Conservation (phyloP, 495 filamentous ascomycete species). For the Penicillium daleae region DNA sequence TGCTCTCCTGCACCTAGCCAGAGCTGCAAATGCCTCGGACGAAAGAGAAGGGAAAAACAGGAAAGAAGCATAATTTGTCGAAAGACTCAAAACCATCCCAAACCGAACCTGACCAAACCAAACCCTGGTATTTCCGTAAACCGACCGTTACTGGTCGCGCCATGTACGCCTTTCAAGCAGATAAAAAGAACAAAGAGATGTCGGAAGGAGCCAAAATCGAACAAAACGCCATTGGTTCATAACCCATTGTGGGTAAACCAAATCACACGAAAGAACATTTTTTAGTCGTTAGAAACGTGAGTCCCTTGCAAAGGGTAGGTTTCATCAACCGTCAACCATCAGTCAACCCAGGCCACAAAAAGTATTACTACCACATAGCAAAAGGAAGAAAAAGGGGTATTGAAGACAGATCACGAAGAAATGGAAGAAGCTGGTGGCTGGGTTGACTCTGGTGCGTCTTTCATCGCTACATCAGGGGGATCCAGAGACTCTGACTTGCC, state of each 20-base stretch:
- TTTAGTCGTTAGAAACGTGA: constrained; percentile 36
- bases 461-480: constrained; percentile 38
- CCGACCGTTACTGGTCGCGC: constrained; percentile 32
- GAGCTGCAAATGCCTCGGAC: neutral
- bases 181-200: constrained; percentile 26
- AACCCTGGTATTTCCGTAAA: constrained; percentile 41
- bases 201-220: constrained; percentile 12
- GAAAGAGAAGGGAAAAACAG: constrained; percentile 12
- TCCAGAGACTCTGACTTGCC: constrained; percentile 26
- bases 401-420: constrained; percentile 28
- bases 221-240: constrained; percentile 20
- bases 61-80: constrained; percentile 3
- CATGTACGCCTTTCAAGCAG: constrained; percentile 37
- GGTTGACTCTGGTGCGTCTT: constrained; percentile 35
- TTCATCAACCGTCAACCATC: constrained; percentile 16
- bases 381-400: constrained; percentile 3
- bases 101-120: constrained; percentile 27
- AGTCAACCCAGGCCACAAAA: constrained; percentile 13
- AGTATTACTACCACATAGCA: constrained; percentile 14
- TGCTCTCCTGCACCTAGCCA: constrained; percentile 8
- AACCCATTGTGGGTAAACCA: constrained; percentile 20
- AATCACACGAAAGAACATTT: constrained; percentile 33
- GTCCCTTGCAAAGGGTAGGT: constrained; percentile 12
- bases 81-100: constrained; percentile 27
- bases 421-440: constrained; percentile 35